Percentiles rank a stretch among this genome's conserved stretches.
Evolutionary conservation across 495 filamentous ascomycete genomes (phyloP).

Genomic region (Pyronema omphalodes): DNA sequence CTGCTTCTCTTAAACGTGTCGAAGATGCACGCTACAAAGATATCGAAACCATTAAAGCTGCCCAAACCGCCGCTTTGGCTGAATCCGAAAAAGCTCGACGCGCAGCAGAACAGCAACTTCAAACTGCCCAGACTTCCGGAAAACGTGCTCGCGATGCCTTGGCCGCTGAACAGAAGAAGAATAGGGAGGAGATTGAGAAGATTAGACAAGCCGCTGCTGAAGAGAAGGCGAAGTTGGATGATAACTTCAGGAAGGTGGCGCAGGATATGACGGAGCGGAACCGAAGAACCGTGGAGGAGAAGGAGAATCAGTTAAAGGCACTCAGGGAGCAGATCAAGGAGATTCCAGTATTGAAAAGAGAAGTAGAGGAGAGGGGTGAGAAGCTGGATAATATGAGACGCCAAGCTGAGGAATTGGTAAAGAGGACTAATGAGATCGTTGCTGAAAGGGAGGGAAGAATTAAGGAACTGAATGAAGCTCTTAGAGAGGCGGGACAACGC

Average conservation of each 20-base stretch:
- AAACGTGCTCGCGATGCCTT: slow-evolving; percentile 50
- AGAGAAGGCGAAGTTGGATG: slow-evolving; percentile 24
- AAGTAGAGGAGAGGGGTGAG: slow-evolving; percentile 5
- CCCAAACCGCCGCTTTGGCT: background rate
- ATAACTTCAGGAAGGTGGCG: slow-evolving; percentile 20
- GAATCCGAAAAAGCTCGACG: background rate
- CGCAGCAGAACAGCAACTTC: background rate
- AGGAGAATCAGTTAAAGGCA: slow-evolving; percentile 8
- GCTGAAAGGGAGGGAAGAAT: background rate
- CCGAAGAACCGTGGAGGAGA: slow-evolving; percentile 12
- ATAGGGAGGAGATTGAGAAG: slow-evolving; percentile 50
- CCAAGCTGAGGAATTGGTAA: slow-evolving; percentile 14
- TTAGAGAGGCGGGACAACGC: background rate
- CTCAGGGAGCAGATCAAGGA: slow-evolving; percentile 9
- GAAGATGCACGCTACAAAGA: background rate
- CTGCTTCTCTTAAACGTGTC: background rate
- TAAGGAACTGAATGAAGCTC: background rate
- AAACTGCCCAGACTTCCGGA: slow-evolving; percentile 41
- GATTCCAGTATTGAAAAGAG: background rate
- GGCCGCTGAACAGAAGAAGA: slow-evolving; percentile 42
- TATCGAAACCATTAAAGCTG: background rate
- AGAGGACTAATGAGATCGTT: background rate
- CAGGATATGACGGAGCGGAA: slow-evolving; percentile 15
- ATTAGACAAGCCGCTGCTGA: slow-evolving; percentile 52
- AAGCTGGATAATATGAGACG: slow-evolving; percentile 1